A percentile compares a stretch with the other conserved stretches of the same genome.
Conservation (phyloP, 2,329 filamentous ascomycete species). For the Pseudogymnoascus sp. region DNA sequence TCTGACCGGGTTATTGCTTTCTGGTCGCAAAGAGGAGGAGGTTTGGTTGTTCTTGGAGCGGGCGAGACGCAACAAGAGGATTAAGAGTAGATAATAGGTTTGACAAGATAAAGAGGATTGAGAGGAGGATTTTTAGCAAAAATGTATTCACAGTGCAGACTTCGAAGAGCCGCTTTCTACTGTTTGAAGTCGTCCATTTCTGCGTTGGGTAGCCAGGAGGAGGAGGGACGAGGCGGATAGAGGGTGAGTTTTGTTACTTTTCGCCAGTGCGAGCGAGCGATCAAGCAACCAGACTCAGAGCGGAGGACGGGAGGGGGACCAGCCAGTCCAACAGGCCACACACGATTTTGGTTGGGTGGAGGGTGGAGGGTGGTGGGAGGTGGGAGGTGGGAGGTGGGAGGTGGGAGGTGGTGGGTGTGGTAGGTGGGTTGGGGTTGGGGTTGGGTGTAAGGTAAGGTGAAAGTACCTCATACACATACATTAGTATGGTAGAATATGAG, state of each 20-base stretch:
- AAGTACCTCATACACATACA: background rate
- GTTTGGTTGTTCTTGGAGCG: background rate
- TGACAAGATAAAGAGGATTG: background rate
- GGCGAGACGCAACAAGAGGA: background rate
- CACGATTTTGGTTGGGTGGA: background rate
- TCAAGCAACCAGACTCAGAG: background rate
- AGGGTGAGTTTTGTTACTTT: background rate
- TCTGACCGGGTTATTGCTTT: background rate
- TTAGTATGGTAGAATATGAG: background rate
- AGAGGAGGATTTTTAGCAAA: background rate
- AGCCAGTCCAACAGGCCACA: background rate
- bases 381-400: background rate
- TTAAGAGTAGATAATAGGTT: background rate
- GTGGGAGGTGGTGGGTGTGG: background rate
- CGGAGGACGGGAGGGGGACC: background rate
- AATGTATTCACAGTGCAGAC: slow-evolving; percentile 4
- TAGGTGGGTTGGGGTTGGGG: background rate
- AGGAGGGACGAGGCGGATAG: background rate
- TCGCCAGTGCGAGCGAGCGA: background rate
- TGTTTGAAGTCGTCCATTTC: background rate
- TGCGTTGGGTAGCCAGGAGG: background rate
- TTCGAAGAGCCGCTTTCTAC: background rate
- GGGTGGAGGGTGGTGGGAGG: background rate
- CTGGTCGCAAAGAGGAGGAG: background rate
- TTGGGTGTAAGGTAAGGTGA: background rate